phyloP scores from a whole-genome alignment of 2,329 filamentous ascomycete genomes.

The Epichloe elymi region DNA sequence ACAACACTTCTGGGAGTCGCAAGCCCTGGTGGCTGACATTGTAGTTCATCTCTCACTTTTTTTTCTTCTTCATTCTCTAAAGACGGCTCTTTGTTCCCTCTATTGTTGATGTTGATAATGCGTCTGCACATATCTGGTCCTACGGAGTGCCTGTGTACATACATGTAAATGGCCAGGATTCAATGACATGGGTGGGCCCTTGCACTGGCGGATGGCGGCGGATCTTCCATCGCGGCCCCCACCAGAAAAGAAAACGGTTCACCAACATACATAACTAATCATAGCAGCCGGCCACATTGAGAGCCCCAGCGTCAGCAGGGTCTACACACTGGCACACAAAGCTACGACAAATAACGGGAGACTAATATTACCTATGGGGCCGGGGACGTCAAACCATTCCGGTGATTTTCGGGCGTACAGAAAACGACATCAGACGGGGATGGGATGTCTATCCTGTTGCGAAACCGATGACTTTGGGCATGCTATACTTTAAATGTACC shows the following conservation, averaged over 20 bases:
- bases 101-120: no score
- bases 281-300: not conserved
- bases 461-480: no score
- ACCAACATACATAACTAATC: constrained; percentile 1
- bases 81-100: no score
- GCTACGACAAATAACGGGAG: not conserved
- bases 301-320: not conserved
- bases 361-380: not conserved
- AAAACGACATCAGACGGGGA: no score
- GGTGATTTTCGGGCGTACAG: constrained; percentile 1
- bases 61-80: no score
- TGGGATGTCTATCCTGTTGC: no score
- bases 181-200: not conserved
- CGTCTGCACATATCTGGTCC: not conserved
- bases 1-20: not conserved
- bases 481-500: no score
- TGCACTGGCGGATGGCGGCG: not conserved
- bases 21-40: no score
- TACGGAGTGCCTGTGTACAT: no score
- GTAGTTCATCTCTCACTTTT: no score
- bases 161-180: no score
- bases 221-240: not conserved
- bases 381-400: not conserved
- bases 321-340: not conserved
- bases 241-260: not conserved